Evolutionary conservation across 2,329 filamentous ascomycete species (phyloP).

Genomic region (Trichoderma koningii): DNA sequence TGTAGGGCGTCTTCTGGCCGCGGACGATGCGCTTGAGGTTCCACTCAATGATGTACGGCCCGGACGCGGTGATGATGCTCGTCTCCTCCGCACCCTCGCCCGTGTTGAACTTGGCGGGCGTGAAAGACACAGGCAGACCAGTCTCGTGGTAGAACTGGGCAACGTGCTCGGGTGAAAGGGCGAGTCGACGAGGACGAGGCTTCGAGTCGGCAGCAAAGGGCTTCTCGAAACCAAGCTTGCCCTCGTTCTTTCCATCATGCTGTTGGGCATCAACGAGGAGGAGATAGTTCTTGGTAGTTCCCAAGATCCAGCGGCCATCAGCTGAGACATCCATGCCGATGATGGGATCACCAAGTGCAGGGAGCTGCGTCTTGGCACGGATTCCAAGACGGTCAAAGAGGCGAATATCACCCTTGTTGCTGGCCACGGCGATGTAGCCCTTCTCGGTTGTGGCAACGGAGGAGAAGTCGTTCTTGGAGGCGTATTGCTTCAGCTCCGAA

Average conservation of each 20-base stretch:
- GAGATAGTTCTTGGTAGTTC: constrained; percentile 91
- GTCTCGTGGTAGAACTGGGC: constrained; percentile 98
- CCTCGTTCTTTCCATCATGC: constrained; percentile 91
- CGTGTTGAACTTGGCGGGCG: constrained; percentile 90
- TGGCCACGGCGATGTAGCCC: constrained; percentile 94
- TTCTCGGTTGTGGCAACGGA: constrained; percentile 92
- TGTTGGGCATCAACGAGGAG: constrained; percentile 90
- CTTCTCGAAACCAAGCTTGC: constrained; percentile 96
- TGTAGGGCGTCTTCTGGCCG: constrained; percentile 84
- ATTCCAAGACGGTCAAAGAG: constrained; percentile 96
- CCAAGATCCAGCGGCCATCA: constrained; percentile 92
- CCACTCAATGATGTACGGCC: constrained; percentile 97
- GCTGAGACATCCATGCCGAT: constrained; percentile 93
- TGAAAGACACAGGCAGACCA: constrained; percentile 81
- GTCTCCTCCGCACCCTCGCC: constrained; percentile 80
- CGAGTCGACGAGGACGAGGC: constrained; percentile 87
- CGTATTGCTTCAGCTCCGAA: constrained; percentile 90
- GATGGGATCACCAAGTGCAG: constrained; percentile 91
- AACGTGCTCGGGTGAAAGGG: constrained; percentile 85
- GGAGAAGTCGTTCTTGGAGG: constrained; percentile 96
- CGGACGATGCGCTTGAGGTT: constrained; percentile 84
- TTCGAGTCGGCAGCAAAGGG: constrained; percentile 90
- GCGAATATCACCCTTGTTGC: constrained; percentile 95
- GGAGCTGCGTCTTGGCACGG: constrained; percentile 96
- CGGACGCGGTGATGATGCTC: constrained; percentile 94